Percentiles rank a stretch among this genome's conserved stretches.
Evolutionary conservation across 208 protist species (phyloP).

Genomic region (Trypanosoma melophagium): DNA sequence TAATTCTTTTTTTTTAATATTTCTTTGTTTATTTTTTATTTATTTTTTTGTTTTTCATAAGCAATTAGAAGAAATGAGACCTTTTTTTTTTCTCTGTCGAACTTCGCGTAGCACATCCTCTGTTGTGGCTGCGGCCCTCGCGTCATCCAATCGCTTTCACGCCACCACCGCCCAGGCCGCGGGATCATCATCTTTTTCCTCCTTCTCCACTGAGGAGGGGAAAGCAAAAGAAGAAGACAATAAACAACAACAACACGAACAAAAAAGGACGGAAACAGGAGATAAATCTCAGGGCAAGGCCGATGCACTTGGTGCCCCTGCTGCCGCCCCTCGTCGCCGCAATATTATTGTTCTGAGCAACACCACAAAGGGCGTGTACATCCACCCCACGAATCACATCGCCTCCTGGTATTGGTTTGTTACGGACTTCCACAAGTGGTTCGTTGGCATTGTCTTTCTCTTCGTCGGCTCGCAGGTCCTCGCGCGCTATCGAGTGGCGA

Average conservation of each 20-base stretch:
- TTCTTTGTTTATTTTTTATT: too few relatives aligned
- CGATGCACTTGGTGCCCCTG: conserved; percentile 40
- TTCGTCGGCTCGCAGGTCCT: conserved; percentile 83
- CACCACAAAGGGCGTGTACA: conserved; percentile 85
- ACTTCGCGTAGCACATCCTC: neutral
- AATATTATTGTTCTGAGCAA: conserved; percentile 84
- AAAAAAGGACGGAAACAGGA: neutral
- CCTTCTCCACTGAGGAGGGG: neutral
- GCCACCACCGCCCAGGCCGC: conserved; percentile 3
- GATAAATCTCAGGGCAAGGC: conserved; percentile 6
- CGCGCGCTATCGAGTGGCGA: conserved; percentile 73
- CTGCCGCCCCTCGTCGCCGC: conserved; percentile 44
- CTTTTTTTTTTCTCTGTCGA: conserved; percentile 3
- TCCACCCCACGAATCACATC: conserved; percentile 85
- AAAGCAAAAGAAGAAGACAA: neutral
- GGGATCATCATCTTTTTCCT: conserved; percentile 7
- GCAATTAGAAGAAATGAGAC: conserved; percentile 3
- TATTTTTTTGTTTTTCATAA: too few relatives aligned
- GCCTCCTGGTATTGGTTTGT: conserved; percentile 89
- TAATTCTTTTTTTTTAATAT: too few relatives aligned
- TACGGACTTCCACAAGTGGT: conserved; percentile 88
- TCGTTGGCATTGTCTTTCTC: conserved; percentile 66
- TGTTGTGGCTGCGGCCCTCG: neutral
- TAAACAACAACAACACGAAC: neutral
- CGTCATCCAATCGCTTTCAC: neutral